phyloP scores from a whole-genome alignment of 805 yeast genomes.

The Saturnispora mendoncae region DNA sequence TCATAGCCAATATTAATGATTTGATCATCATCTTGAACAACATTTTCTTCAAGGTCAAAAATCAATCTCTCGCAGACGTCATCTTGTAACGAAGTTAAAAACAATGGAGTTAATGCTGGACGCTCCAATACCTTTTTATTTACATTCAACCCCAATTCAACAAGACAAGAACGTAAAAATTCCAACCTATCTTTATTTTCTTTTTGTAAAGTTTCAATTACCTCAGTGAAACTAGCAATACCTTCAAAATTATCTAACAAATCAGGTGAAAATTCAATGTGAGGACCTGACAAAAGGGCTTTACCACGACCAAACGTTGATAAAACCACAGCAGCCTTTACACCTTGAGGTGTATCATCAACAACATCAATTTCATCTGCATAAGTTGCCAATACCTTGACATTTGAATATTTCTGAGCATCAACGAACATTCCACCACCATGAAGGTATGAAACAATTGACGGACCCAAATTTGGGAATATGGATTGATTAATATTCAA shows the following conservation, averaged over 20 bases:
- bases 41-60: conserved; percentile 22
- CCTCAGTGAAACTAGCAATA: conserved; percentile 21
- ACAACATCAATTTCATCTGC: conserved; percentile 44
- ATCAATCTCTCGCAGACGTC: conserved; percentile 29
- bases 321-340: conserved; percentile 62
- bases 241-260: conserved; percentile 31
- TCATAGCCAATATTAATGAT: conserved; percentile 47
- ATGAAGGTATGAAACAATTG: conserved; percentile 50
- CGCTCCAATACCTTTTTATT: conserved; percentile 39
- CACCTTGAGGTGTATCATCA: conserved; percentile 22
- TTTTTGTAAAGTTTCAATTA: conserved; percentile 34
- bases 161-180: conserved; percentile 51
- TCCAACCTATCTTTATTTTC: conserved; percentile 40
- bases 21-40: conserved; percentile 33
- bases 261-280: conserved; percentile 73
- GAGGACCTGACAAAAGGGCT: conserved; percentile 75
- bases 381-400: conserved; percentile 69
- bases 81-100: conserved; percentile 37
- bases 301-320: conserved; percentile 65
- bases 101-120: conserved; percentile 65
- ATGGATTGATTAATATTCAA: conserved; percentile 33
- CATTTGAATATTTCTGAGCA: conserved; percentile 50
- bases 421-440: conserved; percentile 88
- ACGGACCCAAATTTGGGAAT: conserved; percentile 23
- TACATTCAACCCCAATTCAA: conserved; percentile 61